Base-by-base conservation (phyloP, 1,139 yeast species). In the Sugiyamaella pinicola region DNA sequence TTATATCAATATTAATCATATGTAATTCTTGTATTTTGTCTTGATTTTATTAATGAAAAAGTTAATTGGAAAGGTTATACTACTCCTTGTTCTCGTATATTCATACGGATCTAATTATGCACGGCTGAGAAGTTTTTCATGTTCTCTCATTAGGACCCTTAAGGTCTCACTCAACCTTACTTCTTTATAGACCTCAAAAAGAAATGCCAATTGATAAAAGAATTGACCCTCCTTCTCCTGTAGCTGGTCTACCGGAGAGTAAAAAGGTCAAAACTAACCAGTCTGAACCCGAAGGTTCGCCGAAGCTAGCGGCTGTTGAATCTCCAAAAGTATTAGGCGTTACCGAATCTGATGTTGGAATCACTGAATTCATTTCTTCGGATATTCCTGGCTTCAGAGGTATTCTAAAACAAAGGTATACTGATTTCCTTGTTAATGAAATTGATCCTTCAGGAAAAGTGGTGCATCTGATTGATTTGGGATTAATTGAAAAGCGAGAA, bases 391-490 rank as follows among this genome's bases (percentile, higher is more conserved):
- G 96, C 2, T 89, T 93, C 60, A 69, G 69, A 22, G 99, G 98
- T 1, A 78, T 80, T 12, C 76, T 93, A 61, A 93, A 93, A 69
- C 95, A 87, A 64, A 77, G 96, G 58, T 90, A 90, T 70, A 84
- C 96, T n/a, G 99, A 93, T 68, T 95, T 95, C 67, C 78, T 89
- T 66, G 99, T 93, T 42, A 89, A 90, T 68, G 99, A 95, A 69
- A 85, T 93, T 56, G 85, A 78, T 56, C 62, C 72, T 28, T 72
- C 80, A 24, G 95, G 89, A 1, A 71, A 79, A 2, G 96, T 90
- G 2, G 79, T 91, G 12, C 93, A 85, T 66, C 75, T 93, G 59
- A 67, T 72, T 3, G 96, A 91, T 64, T 80, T 82, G 51, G 97
- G 97, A 2, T 75, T 85, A 49, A 79, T 80, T 48, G 76, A 79